Evolutionary conservation across 202 grass and related monocot genomes (phyloP), one percentile per base, ranked within the genome.

Genomic region (Miscanthus sacchariflorus): DNA sequence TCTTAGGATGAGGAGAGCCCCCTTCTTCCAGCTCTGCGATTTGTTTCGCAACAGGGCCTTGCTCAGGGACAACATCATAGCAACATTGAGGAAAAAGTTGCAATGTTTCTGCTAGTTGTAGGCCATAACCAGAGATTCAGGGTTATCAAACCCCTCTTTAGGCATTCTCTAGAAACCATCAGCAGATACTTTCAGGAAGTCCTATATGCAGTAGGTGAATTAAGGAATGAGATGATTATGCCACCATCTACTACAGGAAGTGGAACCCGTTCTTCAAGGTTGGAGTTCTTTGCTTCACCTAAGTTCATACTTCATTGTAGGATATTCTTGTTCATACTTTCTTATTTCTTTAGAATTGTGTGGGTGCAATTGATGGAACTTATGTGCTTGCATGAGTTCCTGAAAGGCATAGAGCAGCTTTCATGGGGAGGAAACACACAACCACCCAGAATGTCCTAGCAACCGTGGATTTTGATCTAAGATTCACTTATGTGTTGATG

Each of bases 361-460:
- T 59, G 2, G 19, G 19, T 9, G 19, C 56, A 0, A 59, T 59
- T n/a, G 56, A 59, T n/a, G 56, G 56, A 0, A 59, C 19, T n/a
- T 2, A 59, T 59, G 56, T 59, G 0, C 19, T n/a, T 3, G 19
- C 56, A 1, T 2, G 1, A 9, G 56, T 59, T 1, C 19, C 56
- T 1, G 1, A 11, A 2, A 23, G 0, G 9, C 7, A n/a, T 0
- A n/a, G 19, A 1, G 19, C 7, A 1, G 21, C 58, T 10, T 61
- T 61, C 21, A 61, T 61, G 58, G 58, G 58, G 0, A 61, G 58
- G 9, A 61, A 61, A 0, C 2, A 23, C 2, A n/a, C 56, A 1
- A 23, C 21, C 0, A 61, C 58, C 0, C 9, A 61, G 0, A 61
- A 61, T 24, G 21, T 61, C 0, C 1, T 28, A 0, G 63, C 24